Base-by-base conservation (phyloP, 148 eudicot genomes). In the Rhododendron ovatum region DNA sequence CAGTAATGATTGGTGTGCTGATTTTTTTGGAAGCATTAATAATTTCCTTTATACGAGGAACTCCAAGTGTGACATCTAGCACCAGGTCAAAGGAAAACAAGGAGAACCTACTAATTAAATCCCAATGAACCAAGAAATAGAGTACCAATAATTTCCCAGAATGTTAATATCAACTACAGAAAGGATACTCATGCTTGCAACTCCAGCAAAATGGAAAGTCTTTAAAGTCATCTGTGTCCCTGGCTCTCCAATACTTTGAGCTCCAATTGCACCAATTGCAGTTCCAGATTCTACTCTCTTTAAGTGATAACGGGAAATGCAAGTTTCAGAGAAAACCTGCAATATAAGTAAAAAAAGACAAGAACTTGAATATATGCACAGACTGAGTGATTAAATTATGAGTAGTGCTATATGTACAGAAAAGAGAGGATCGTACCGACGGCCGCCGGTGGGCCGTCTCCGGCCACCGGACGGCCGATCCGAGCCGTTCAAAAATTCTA, bases 151-250 rank as follows among this genome's bases (percentile, higher is more conserved):
- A 4, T 78, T 13, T 17, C 3, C 9, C 61, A 73, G 65, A 67
- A 82, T 51, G 13, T 48, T 10, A 76, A 30, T 10, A 67, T 37
- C 14, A 81, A 79, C 17, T 20, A 10, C 43, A 18, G 78, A 55
- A 87, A 88, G 98, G 98, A 97, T 94, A 94, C 99, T 97, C 99
- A 93, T 95, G 99, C 98, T 97, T 57, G 98, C 99, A 90, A 97
- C 98, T 90, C 99, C 99, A 84, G 99, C 99, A 93, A 97, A 97
- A 88, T 97, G 99, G 82, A 97, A 97, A 63, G 99, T 97, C 88
- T 97, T 97, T 78, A 97, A 86, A 13, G 99, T 97, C 99, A 97
- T 97, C 89, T 97, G 99, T 35, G 99, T 97, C 82, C 98, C 99
- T 43, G 99, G 99, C 87, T 97, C 99, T 85, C 98, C 98, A 55